These are phyloP conservation scores for Globisporangium lucens DNA, from an alignment of 352 stramenopile genomes.

Conservation along the genomic window DNA sequence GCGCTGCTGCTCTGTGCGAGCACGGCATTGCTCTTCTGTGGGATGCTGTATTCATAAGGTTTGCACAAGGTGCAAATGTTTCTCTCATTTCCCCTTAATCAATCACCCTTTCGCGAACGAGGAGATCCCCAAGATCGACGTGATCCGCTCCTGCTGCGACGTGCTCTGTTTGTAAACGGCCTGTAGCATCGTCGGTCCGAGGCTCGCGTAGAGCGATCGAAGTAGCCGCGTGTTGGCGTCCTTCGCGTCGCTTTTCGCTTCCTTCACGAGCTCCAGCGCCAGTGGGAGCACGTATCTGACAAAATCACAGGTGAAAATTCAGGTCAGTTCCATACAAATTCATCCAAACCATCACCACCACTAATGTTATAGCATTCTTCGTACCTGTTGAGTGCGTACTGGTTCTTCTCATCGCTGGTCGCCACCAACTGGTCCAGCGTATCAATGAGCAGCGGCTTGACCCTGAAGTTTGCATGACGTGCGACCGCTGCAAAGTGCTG, in stretches of 20 bases:
- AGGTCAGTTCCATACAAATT: not conserved
- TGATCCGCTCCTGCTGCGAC: slow-evolving; percentile 53
- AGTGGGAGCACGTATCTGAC: slow-evolving; percentile 64
- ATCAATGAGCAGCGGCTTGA: slow-evolving; percentile 60
- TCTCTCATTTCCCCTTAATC: not conserved
- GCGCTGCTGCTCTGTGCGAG: not conserved
- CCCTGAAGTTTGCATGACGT: slow-evolving; percentile 46
- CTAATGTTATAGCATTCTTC: not conserved
- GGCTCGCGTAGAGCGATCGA: slow-evolving; percentile 24
- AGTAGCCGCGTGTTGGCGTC: slow-evolving; percentile 54
- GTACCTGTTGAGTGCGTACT: slow-evolving; percentile 48
- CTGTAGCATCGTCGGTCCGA: slow-evolving; percentile 23
- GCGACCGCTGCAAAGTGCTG: slow-evolving; percentile 52
- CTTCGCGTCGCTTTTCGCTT: slow-evolving; percentile 71
- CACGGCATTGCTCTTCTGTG: not conserved
- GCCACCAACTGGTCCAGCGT: slow-evolving; percentile 38
- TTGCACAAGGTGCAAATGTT: not conserved
- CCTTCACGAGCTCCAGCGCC: slow-evolving; percentile 67
- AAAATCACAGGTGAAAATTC: not conserved
- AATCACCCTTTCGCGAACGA: slow-evolving; percentile 5
- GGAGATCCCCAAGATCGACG: slow-evolving; percentile 35
- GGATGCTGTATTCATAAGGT: not conserved
- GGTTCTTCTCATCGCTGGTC: slow-evolving; percentile 44
- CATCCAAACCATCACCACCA: not conserved
- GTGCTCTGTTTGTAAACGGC: slow-evolving; percentile 46